Evolutionary conservation across 1,139 yeast genomes (phyloP).

Genomic region (Maudiozyma humilis): DNA sequence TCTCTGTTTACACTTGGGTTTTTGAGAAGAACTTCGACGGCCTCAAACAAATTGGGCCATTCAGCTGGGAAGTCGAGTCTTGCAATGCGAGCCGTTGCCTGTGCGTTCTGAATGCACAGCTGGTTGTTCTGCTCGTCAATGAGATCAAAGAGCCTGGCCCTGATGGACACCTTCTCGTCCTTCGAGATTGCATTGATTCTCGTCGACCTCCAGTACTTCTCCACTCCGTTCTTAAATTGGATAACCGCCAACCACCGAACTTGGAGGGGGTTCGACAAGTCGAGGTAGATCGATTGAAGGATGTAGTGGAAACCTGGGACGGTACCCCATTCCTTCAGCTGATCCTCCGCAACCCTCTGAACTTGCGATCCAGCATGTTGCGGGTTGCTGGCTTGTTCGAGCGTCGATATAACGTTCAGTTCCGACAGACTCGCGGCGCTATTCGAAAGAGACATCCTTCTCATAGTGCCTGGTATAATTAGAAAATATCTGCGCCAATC

Average conservation of each 20-base stretch:
- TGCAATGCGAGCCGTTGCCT: slow-evolving; percentile 67
- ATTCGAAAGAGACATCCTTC: slow-evolving; percentile 7
- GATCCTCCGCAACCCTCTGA: slow-evolving; percentile 60
- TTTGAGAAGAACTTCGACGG: slow-evolving; percentile 44
- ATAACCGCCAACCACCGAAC: slow-evolving; percentile 82
- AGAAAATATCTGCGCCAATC: too few species aligned
- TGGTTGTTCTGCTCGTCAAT: slow-evolving; percentile 67
- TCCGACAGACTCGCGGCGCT: slow-evolving; percentile 19
- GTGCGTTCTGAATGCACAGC: slow-evolving; percentile 73
- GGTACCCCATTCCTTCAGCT: slow-evolving; percentile 59
- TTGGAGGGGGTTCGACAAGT: slow-evolving; percentile 49
- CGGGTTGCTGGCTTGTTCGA: slow-evolving; percentile 48
- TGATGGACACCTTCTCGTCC: slow-evolving; percentile 64
- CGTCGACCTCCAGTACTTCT: slow-evolving; percentile 71
- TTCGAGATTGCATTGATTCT: slow-evolving; percentile 47
- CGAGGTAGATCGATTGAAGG: slow-evolving; percentile 55
- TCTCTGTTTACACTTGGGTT: slow-evolving; percentile 37
- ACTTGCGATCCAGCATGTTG: slow-evolving; percentile 35
- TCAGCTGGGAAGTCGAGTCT: slow-evolving; percentile 78
- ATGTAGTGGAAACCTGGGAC: slow-evolving; percentile 51
- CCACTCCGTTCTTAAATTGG: slow-evolving; percentile 80
- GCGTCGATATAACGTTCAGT: slow-evolving; percentile 25
- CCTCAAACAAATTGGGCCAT: slow-evolving; percentile 76
- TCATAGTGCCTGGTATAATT: background rate
- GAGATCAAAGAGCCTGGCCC: slow-evolving; percentile 48